phyloP scores from a whole-genome alignment of 2,329 filamentous ascomycete genomes.

The Sporothrix variecibatus region DNA sequence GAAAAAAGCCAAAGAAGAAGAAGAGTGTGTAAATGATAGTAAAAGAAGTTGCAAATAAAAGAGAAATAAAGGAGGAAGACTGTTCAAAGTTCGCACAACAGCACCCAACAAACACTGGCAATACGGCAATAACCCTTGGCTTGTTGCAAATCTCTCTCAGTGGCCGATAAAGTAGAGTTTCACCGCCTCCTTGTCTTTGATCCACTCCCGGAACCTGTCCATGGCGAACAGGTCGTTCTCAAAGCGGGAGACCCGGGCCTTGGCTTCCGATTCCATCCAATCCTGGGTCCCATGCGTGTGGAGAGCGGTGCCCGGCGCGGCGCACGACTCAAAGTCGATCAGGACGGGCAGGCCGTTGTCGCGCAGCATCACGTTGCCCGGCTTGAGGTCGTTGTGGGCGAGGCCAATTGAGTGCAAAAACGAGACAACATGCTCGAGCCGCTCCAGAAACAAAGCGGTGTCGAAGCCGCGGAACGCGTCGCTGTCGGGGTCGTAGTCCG shows the following conservation, averaged over 20 bases:
- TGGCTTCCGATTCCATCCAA: not conserved
- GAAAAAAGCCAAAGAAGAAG: not conserved
- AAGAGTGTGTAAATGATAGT: not conserved
- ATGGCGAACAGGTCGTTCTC: constrained; percentile 15
- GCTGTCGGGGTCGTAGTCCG: constrained; percentile 1
- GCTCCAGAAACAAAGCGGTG: not conserved
- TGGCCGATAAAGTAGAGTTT: not conserved
- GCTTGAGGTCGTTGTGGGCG: constrained; percentile 14
- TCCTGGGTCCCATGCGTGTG: not conserved
- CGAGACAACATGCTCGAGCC: not conserved
- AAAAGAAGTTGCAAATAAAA: not conserved
- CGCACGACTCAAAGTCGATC: constrained; percentile 15
- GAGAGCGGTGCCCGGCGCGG: not conserved
- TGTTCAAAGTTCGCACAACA: not conserved
- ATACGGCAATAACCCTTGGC: too few relatives aligned
- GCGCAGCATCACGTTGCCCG: constrained; percentile 3
- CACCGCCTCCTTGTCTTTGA: not conserved
- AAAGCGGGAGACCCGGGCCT: not conserved
- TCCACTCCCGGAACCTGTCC: not conserved
- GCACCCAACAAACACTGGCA: not conserved
- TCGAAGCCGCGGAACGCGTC: not conserved
- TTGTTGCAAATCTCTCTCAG: not conserved
- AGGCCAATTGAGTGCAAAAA: not conserved
- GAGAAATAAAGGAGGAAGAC: not conserved
- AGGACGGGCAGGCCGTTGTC: constrained; percentile 7